phyloP scores from a whole-genome alignment of 306 rosid species.

The Sesbania bispinosa region DNA sequence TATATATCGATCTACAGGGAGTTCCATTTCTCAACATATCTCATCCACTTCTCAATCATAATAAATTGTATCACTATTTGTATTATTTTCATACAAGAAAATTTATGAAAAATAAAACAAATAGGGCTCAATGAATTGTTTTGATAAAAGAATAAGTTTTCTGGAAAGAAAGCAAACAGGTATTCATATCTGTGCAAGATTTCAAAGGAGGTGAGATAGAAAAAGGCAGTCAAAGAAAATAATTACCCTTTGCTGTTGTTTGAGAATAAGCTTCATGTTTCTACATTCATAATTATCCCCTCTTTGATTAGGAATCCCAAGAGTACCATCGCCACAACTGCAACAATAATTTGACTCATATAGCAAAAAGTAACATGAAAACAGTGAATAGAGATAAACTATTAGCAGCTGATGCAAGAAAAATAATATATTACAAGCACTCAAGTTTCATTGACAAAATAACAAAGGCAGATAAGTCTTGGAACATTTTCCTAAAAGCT shows the following conservation, averaged over 20 bases:
- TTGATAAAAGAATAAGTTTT: not conserved
- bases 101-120: not conserved
- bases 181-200: not conserved
- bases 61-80: no score
- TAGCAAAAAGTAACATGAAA: slow-evolving; percentile 2
- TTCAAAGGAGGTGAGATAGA: slow-evolving; percentile 8
- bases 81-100: not conserved
- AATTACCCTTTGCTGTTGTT: slow-evolving; percentile 93
- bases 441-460: not conserved
- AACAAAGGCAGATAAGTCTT: not conserved
- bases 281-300: slow-evolving; percentile 99
- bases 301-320: slow-evolving; percentile 94
- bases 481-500: not conserved
- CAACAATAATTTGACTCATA: slow-evolving; percentile 30
- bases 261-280: slow-evolving; percentile 99
- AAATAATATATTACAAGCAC: not conserved
- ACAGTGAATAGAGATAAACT: not conserved
- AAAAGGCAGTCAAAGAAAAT: slow-evolving; percentile 27
- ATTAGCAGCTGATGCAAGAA: not conserved
- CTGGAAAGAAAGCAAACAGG: slow-evolving; percentile 1
- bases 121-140: not conserved
- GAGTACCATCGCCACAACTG: slow-evolving; percentile 97
- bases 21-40: not conserved
- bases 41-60: not conserved
- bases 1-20: not conserved